Conservation (phyloP, 768 basidiomycete genomes). For the Epithele typhae region DNA sequence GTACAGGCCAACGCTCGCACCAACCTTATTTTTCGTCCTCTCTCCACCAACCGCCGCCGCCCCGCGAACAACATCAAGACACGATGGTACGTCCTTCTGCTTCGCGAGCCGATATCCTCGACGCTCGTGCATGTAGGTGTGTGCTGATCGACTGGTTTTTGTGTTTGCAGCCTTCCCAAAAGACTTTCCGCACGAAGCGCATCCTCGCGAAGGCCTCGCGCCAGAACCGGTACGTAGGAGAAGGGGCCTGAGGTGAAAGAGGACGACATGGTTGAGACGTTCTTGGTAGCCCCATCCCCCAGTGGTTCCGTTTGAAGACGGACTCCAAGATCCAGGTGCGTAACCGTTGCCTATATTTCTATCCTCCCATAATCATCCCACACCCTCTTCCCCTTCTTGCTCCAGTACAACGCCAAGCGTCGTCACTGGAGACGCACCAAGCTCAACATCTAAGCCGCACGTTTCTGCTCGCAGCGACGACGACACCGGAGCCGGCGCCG, state of each 20-base stretch:
- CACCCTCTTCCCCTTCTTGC: too few relatives aligned
- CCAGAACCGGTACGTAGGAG: constrained; percentile 77
- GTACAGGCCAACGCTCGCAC: constrained; percentile 21
- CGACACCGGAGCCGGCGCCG: constrained; percentile 6
- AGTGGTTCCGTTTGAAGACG: constrained; percentile 98
- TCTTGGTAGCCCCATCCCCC: constrained; percentile 80
- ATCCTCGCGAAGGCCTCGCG: constrained; percentile 93
- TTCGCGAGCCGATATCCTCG: not conserved
- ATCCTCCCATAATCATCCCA: not conserved
- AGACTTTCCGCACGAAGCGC: constrained; percentile 95
- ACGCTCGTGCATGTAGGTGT: not conserved
- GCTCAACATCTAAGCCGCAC: constrained; percentile 77
- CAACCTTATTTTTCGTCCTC: constrained; percentile 27
- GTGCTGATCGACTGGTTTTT: constrained; percentile 46
- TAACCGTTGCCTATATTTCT: not conserved
- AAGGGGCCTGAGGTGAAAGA: not conserved
- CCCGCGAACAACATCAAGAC: constrained; percentile 24
- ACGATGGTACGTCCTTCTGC: constrained; percentile 25
- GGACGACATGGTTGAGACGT: not conserved
- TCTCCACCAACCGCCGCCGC: constrained; percentile 20
- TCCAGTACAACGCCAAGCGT: constrained; percentile 91
- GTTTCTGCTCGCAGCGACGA: constrained; percentile 1
- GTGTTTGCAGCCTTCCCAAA: constrained; percentile 86
- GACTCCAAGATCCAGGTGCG: constrained; percentile 90
- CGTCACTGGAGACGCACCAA: constrained; percentile 99